Evolutionary conservation across 495 filamentous ascomycete genomes (phyloP), one percentile per base, ranked within the genome.

Genomic region (Parachaetomium inaequale): DNA sequence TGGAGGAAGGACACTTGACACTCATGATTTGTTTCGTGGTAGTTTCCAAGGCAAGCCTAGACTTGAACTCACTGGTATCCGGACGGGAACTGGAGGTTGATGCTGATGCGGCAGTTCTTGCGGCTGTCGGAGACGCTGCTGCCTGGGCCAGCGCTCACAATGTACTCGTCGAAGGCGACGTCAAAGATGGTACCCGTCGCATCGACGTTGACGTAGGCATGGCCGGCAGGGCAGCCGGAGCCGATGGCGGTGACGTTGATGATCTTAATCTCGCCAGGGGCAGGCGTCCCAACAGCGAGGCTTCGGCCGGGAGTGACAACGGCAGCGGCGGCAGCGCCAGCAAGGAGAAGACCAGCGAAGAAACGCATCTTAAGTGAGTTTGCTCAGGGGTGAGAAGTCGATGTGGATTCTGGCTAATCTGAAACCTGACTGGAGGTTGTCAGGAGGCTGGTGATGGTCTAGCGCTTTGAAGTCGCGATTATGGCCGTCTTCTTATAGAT

Each of bases 81-180:
- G 26, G 59, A 59, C 15, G 76, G 77, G 63, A 77, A 79, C 57
- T 72, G 49, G 10, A 81, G 66, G 62, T 78, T 75, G 68, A 80
- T 70, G 68, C 72, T 74, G 45, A 81, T 53, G 50, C 77, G 76
- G 70, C 78, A 81, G 73, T 76, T 77, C 75, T 80, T 79, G 72
- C 69, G 71, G 61, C 63, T 69, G 53, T 76, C 73, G 26, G 76
- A 68, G 36, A 72, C 56, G 21, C 57, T 32, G 54, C 68, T 68
- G 40, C 72, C 74, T 10, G 75, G 74, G 23, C 80, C 80, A 46
- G 78, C 75, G 10, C 68, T 68, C n/a, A 78, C 78, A 32, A 75
- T 70, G 65, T 79, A 82, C 26, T 71, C 52, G 65, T 81, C 77
- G 55, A 81, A 81, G 60, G 78, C 75, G 23, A 81, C 68, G 40